A percentile compares a stretch with the other conserved stretches of the same genome.
These are phyloP conservation scores for Herpetospermum pedunculosum DNA, from an alignment of 306 rosid genomes.

Conservation along the genomic window DNA sequence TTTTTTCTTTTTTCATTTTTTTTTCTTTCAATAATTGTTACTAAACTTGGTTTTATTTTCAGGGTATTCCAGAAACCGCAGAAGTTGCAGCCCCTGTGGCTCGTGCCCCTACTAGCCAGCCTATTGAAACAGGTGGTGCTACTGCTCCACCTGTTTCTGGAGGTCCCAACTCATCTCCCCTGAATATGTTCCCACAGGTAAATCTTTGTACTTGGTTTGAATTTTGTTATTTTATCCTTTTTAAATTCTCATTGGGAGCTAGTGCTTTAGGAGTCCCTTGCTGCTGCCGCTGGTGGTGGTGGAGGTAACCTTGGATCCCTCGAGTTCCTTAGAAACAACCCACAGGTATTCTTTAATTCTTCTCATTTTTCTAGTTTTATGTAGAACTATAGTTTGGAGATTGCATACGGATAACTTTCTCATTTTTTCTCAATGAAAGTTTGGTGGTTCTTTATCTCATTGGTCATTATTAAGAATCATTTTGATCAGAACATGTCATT, in stretches of 20 bases:
- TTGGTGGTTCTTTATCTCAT: too few species aligned
- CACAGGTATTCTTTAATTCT: slow-evolving; percentile 40
- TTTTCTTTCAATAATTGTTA: neutral
- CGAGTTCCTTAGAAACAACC: slow-evolving; percentile 82
- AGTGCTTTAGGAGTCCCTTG: slow-evolving; percentile 54
- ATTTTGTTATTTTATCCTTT: neutral
- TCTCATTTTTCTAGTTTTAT: neutral
- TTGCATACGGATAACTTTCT: neutral
- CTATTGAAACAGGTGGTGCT: slow-evolving; percentile 41
- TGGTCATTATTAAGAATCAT: neutral
- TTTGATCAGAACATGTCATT: neutral
- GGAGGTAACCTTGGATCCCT: slow-evolving; percentile 50
- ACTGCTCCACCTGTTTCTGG: slow-evolving; percentile 26
- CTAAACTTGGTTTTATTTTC: slow-evolving; percentile 17
- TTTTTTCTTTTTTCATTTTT: neutral
- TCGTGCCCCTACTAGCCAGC: slow-evolving; percentile 41
- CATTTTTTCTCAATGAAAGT: too few species aligned
- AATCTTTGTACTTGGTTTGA: neutral
- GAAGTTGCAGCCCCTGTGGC: slow-evolving; percentile 76
- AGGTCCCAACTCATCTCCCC: neutral
- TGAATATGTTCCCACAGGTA: slow-evolving; percentile 5
- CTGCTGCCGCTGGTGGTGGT: slow-evolving; percentile 34
- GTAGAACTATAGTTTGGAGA: neutral
- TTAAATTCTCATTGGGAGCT: slow-evolving; percentile 12
- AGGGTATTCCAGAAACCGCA: slow-evolving; percentile 95